Evolutionary conservation across 371 early-diverging fungal species (phyloP).

Genomic region (Sporodiniella umbellata): DNA sequence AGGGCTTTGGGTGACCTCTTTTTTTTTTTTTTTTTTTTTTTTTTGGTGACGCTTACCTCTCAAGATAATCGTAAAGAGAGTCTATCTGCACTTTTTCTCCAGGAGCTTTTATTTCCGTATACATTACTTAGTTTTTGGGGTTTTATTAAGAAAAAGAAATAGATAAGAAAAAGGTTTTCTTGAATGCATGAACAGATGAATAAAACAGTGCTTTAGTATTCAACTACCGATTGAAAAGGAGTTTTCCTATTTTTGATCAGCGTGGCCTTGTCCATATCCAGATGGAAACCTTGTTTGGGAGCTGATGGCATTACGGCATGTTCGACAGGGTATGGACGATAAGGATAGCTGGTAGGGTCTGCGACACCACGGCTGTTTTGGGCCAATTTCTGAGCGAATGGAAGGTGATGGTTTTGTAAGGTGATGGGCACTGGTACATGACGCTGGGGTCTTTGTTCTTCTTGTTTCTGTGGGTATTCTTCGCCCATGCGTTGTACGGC

Average conservation of each 20-base stretch:
- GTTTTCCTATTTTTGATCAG: slow-evolving; percentile 34
- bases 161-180: not conserved
- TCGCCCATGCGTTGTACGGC: slow-evolving; percentile 66
- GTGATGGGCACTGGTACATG: slow-evolving; percentile 9
- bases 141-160: not conserved
- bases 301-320: not conserved
- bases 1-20: too few relatives aligned
- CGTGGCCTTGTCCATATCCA: slow-evolving; percentile 48
- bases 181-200: not conserved
- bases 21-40: too few relatives aligned
- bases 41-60: not conserved
- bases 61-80: slow-evolving; percentile 4
- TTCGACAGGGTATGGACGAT: not conserved
- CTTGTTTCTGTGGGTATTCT: slow-evolving; percentile 24
- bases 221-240: not conserved
- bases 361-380: slow-evolving; percentile 14
- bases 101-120: slow-evolving; percentile 15
- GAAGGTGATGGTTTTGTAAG: slow-evolving; percentile 11
- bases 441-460: not conserved
- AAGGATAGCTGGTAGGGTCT: slow-evolving; percentile 1
- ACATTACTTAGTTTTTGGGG: too few relatives aligned
- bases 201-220: not conserved
- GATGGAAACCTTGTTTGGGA: slow-evolving; percentile 26
- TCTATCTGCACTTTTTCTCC: slow-evolving; percentile 16
- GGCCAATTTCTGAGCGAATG: slow-evolving; percentile 16